Base-by-base conservation (phyloP, 805 yeast species). In the Yarrowia bubula region DNA sequence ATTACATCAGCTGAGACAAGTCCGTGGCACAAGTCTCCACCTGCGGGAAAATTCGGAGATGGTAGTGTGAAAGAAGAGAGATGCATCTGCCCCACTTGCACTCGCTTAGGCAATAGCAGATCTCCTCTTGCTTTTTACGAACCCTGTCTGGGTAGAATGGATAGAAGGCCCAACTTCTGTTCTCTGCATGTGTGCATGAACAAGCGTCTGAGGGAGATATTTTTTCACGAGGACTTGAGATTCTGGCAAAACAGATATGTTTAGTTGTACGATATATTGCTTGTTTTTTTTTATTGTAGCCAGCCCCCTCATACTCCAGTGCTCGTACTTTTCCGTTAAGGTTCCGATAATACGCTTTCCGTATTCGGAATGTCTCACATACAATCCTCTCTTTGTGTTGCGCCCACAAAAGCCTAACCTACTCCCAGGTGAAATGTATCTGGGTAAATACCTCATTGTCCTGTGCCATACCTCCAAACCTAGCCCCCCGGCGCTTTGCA, bases 41-140 rank as follows among this genome's bases (percentile, higher is more conserved):
- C 28, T 22, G 28, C 28, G 28, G 28, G 28, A 22, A 22, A 22
- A 22, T 5, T 22, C 28, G 28, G 28, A 22, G 28, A 22, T 22
- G 28, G 28, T 22, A 37, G 15, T 37, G 14, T 37, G 41, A 37
- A 13, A 22, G 28, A 22, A 22, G 5, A 22, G 28, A 22, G 28
- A 22, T 22, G 41, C n/a, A 13, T 37, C 41, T 37, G 41, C n/a
- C n/a, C n/a, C 41, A 13, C 14, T 37, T 11, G 41, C n/a, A n/a
- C 48, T 43, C 48, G 48, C 48, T 43, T 43, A 43, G 48, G 48
- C 48, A 43, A 43, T 43, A 22, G 48, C 48, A 43, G 48, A 43
- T 43, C 48, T 22, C 17, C 33, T 43, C 11, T 43, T 43, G 48
- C 48, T 43, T 43, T 43, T 43, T 43, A 22, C 28, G 28, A 22